These are phyloP conservation scores for Wickerhamomyces kurtzmanii DNA, from an alignment of 805 yeast genomes.

Conservation along the genomic window DNA sequence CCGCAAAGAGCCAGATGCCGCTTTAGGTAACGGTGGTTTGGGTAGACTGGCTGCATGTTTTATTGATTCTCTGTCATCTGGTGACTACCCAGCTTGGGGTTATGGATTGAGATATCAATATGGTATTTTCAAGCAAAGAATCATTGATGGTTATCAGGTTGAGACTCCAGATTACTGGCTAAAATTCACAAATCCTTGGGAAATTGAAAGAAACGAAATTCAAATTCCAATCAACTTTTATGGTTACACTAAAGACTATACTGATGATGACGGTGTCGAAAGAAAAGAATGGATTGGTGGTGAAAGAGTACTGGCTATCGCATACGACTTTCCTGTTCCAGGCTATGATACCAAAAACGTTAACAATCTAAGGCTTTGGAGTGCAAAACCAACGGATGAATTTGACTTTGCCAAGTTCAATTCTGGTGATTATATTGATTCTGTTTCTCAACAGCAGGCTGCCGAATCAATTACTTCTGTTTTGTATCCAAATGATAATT, in stretches of 20 bases:
- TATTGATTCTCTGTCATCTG: constrained; percentile 78
- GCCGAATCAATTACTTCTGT: constrained; percentile 93
- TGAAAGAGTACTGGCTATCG: constrained; percentile 81
- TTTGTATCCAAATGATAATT: constrained; percentile 89
- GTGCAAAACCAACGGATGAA: constrained; percentile 81
- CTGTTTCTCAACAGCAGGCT: constrained; percentile 75
- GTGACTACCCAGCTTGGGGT: constrained; percentile 93
- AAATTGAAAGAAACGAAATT: constrained; percentile 76
- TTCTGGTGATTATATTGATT: constrained; percentile 80
- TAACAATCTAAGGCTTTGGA: constrained; percentile 86
- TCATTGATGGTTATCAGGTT: constrained; percentile 87
- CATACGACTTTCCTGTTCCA: constrained; percentile 88
- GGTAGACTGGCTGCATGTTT: constrained; percentile 95
- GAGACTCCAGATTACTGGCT: constrained; percentile 95
- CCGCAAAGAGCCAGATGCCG: constrained; percentile 88
- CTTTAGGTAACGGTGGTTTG: constrained; percentile 89
- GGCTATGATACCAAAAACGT: constrained; percentile 79
- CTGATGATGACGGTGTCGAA: constrained; percentile 40
- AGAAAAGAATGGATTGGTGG: constrained; percentile 78
- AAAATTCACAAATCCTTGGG: constrained; percentile 88
- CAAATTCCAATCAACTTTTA: constrained; percentile 86
- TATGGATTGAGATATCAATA: constrained; percentile 89
- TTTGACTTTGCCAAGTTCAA: constrained; percentile 88
- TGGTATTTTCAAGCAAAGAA: constrained; percentile 86
- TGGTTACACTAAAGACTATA: constrained; percentile 47